Evolutionary conservation across 148 eudicot species (phyloP).

Genomic region (Rheum nobile): DNA sequence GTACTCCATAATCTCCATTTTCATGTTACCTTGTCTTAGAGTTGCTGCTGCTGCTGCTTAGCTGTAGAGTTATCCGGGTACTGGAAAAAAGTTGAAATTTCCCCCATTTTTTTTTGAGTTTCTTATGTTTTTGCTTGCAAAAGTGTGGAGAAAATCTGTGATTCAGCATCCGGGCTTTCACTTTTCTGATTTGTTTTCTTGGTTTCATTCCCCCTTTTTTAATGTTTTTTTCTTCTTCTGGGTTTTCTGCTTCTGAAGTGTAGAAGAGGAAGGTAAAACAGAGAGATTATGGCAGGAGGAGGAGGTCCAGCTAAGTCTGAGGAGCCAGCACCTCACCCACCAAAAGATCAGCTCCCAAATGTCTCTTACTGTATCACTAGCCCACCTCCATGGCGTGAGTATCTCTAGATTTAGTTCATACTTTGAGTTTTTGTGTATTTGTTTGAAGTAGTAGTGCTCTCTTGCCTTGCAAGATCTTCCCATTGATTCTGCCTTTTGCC

Average conservation of each 20-base stretch:
- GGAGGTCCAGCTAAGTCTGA: constrained; percentile 42
- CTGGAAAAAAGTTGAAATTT: too few relatives aligned
- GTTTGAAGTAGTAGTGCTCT: background rate
- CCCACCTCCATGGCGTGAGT: constrained; percentile 99
- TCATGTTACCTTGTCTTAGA: background rate
- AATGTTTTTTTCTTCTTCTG: background rate
- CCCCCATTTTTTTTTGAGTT: too few relatives aligned
- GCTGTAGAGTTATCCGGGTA: background rate
- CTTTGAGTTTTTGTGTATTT: background rate
- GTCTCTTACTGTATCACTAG: constrained; percentile 86
- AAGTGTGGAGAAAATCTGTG: background rate
- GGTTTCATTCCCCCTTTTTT: background rate
- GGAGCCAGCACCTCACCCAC: constrained; percentile 81
- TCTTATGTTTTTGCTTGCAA: too few relatives aligned
- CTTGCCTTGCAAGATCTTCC: background rate
- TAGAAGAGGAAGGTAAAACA: constrained; percentile 5
- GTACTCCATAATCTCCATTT: constrained; percentile 6
- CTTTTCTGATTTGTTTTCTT: background rate
- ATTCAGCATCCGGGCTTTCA: background rate
- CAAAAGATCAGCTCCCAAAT: constrained; percentile 84
- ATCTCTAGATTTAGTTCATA: constrained; percentile 10
- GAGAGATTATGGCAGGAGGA: constrained; percentile 47
- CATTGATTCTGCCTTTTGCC: background rate
- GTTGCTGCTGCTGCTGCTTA: background rate
- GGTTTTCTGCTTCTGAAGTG: background rate